Conservation (phyloP, 192 early-diverging fungal species). For the Coemansia sp. region DNA sequence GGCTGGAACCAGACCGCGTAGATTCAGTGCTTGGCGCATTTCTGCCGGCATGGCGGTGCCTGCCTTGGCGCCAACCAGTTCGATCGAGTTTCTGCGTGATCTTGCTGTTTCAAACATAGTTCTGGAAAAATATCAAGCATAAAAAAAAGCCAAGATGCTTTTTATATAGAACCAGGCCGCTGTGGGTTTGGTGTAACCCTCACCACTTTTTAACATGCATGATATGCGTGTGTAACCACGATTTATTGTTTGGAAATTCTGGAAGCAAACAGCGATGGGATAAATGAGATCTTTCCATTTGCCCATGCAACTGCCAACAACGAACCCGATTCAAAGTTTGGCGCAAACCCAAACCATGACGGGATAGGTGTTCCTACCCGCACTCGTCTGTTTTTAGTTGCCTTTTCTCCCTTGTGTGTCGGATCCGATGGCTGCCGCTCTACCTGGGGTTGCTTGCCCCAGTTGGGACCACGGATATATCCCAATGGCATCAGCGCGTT, state of each 20-base stretch:
- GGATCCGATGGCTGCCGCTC: not conserved
- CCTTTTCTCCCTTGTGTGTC: slow-evolving; percentile 4
- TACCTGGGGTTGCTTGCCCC: slow-evolving; percentile 30
- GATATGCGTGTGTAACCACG: not conserved
- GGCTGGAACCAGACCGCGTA: slow-evolving; percentile 73
- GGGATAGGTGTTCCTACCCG: slow-evolving; percentile 39
- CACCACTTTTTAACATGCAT: not conserved
- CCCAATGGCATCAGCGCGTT: slow-evolving; percentile 46
- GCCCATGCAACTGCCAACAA: slow-evolving; percentile 53
- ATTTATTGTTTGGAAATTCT: slow-evolving; percentile 9
- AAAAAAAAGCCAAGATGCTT: no score
- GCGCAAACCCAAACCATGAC: slow-evolving; percentile 46
- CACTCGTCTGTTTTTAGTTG: slow-evolving; percentile 36
- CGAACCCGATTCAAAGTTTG: slow-evolving; percentile 45
- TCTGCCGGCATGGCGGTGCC: slow-evolving; percentile 41
- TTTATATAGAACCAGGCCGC: no score
- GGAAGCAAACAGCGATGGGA: slow-evolving; percentile 39
- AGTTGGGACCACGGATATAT: slow-evolving; percentile 50
- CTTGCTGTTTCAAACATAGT: slow-evolving; percentile 2
- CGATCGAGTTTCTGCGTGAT: slow-evolving; percentile 51
- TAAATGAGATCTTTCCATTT: slow-evolving; percentile 53
- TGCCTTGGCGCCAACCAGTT: slow-evolving; percentile 41
- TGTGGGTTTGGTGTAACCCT: no score
- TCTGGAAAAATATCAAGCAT: not conserved
- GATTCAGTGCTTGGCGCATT: slow-evolving; percentile 58